Evolutionary conservation across 2,329 filamentous ascomycete species (phyloP), one percentile per base, ranked within the genome.

Genomic region (Hypoxylon sp.): DNA sequence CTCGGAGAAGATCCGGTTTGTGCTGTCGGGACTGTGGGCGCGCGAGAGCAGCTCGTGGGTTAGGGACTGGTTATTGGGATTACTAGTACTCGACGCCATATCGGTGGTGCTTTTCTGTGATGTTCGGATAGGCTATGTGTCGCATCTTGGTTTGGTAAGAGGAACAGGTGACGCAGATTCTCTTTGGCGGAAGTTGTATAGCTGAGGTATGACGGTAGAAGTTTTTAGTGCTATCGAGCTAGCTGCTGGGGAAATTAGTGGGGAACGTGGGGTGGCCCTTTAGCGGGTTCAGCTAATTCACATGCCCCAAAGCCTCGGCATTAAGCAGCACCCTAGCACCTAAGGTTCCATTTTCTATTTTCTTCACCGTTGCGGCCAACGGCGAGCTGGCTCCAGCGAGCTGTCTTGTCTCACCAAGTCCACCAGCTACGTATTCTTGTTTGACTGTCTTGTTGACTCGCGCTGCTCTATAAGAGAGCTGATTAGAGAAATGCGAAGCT

Each of bases 21-120:
- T 89, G 64, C 88, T 90, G 71, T 91, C 86, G 27, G 93, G 91
- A 1, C 92, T 91, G 81, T 97, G 94, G 8, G 93, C 94, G 75
- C 92, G 90, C 5, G 86, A 81, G 59, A 98, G 90, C 56, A 98
- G 89, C 6, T 85, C 82, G 71, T 89, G 85, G 0, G 89, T 90
- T 8, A 88, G 76, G 58, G 82, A 81, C 40, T 75, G 62, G 50
- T 75, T 74, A 42, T 73, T 70, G 25, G 25, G 25, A 17, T 70
- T 70, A 50, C 69, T 69, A 56, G 14, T 58, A 37, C 71, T 75
- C 6, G 77, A 70, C 11, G 81, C 75, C 82, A 84, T 84, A 20
- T 54, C 61, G 30, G 7, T 30, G 6, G 31, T 17, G 50, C 40
- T 25, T 25, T 31, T 25, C 14, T 48, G 42, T 13, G 37, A 22